These are phyloP conservation scores for Wickerhamomyces xylosicus DNA, from an alignment of 805 yeast species.

Conservation along the genomic window DNA sequence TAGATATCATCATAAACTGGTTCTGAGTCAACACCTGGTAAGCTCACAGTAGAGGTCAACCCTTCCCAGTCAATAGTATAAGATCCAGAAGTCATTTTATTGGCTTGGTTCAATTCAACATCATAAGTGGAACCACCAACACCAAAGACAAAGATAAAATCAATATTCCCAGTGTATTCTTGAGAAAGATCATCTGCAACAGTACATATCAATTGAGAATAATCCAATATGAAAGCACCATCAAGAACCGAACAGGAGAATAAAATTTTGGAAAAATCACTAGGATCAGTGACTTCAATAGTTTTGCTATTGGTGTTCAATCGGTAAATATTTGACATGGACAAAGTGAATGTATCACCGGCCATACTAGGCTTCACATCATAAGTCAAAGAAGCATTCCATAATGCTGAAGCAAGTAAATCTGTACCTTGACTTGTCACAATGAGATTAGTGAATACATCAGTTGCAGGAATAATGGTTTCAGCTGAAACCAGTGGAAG, in stretches of 20 bases:
- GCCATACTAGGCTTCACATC: slow-evolving; percentile 13
- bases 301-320: slow-evolving; percentile 11
- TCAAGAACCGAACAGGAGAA: slow-evolving; percentile 23
- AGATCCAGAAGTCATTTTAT: slow-evolving; percentile 18
- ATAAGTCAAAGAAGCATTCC: slow-evolving; percentile 24
- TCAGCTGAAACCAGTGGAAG: neutral
- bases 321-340: slow-evolving; percentile 24
- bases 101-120: slow-evolving; percentile 23
- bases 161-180: slow-evolving; percentile 20
- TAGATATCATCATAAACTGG: slow-evolving; percentile 9
- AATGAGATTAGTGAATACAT: neutral
- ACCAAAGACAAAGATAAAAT: slow-evolving; percentile 21
- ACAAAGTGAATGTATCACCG: slow-evolving; percentile 14
- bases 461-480: neutral
- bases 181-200: slow-evolving; percentile 14
- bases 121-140: slow-evolving; percentile 24
- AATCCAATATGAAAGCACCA: slow-evolving; percentile 22
- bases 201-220: slow-evolving; percentile 22
- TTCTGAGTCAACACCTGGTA: slow-evolving; percentile 13
- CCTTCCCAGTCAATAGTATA: slow-evolving; percentile 18
- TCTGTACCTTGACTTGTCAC: neutral
- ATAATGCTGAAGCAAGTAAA: slow-evolving; percentile 14
- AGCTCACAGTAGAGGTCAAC: slow-evolving; percentile 18
- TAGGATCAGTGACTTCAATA: slow-evolving; percentile 4
- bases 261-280: slow-evolving; percentile 17